Base-by-base conservation (phyloP, 192 early-diverging fungal genomes). In the Backusella tarrabulga region DNA sequence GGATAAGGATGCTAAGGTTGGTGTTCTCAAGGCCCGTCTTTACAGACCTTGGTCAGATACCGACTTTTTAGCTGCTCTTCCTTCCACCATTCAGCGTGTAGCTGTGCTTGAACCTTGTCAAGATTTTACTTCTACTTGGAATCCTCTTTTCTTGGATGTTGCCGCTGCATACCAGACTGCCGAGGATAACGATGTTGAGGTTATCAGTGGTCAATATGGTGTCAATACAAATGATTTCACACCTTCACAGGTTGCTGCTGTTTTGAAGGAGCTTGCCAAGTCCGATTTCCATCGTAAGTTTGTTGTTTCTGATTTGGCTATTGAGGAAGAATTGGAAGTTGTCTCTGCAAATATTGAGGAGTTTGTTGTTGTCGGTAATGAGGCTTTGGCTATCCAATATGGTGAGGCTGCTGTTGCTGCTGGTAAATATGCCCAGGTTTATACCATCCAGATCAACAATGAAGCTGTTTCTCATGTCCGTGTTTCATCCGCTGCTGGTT, bases 71-170 rank as follows among this genome's bases (percentile, higher is more conserved):
- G 71, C 74, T 26, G 73, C 79, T 34, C 72, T 95, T 44, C 96
- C 97, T 8, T 86, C 92, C 7, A 19, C 42, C 17, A 91, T 89
- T 9, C 87, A 88, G 75, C 88, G 84, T 11, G 70, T 92, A 34
- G 86, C 88, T 34, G 90, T 93, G 17, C 76, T 93, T 38, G 91
- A 93, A 77, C 91, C 90, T 72, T 85, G 87, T 7, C 78, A 82
- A 4, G 88, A 87, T 46, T 81, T 86, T 76, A 83, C 91, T 21
- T 89, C 88, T 69, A 81, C 88, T 29, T 95, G 92, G 91, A 94
- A 92, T 29, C 92, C 93, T 34, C 82, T 97, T 56, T 95, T 95
- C 86, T 85, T 96, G 41, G 96, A 97, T 79, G 89, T 97, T 67
- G 90, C 92, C 0, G 87, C 93, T 26, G 85, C 90, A 19, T 91